Evolutionary conservation across 345 rosid species (phyloP).

Genomic region (Populus alba): DNA sequence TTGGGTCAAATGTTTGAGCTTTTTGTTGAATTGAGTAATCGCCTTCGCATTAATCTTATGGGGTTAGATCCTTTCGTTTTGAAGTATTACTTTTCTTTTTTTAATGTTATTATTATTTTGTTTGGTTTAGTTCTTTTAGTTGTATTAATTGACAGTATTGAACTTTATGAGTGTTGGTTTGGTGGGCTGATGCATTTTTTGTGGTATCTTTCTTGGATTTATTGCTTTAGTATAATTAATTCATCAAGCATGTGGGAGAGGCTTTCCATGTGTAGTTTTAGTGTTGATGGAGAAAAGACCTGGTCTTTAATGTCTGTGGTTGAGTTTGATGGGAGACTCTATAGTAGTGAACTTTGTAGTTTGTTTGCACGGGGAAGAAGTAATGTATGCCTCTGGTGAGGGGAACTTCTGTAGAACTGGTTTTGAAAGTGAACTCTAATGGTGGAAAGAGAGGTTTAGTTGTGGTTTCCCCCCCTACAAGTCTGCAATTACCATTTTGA

Average conservation of each 20-base stretch:
- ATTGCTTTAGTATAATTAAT: not conserved
- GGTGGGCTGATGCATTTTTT: not conserved
- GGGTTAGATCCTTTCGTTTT: constrained; percentile 46
- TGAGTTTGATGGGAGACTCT: not conserved
- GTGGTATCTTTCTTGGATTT: not conserved
- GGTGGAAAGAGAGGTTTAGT: not conserved
- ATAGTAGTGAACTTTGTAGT: not conserved
- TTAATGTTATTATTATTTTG: not conserved
- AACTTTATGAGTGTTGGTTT: not conserved
- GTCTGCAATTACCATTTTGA: not conserved
- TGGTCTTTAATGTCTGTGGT: not conserved
- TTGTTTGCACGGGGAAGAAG: not conserved
- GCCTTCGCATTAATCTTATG: constrained; percentile 80
- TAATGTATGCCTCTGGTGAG: not conserved
- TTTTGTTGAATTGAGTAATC: constrained; percentile 76
- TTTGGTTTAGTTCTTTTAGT: not conserved
- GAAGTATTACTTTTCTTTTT: not conserved
- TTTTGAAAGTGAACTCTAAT: not conserved
- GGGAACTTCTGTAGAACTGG: not conserved
- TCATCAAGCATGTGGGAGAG: not conserved
- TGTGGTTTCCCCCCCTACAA: not conserved
- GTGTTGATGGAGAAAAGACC: not conserved
- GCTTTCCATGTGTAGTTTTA: not conserved
- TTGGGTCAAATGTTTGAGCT: constrained; percentile 95
- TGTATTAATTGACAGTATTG: not conserved